phyloP scores from a whole-genome alignment of 2,329 filamentous ascomycete genomes.

The Colletotrichum costaricense region DNA sequence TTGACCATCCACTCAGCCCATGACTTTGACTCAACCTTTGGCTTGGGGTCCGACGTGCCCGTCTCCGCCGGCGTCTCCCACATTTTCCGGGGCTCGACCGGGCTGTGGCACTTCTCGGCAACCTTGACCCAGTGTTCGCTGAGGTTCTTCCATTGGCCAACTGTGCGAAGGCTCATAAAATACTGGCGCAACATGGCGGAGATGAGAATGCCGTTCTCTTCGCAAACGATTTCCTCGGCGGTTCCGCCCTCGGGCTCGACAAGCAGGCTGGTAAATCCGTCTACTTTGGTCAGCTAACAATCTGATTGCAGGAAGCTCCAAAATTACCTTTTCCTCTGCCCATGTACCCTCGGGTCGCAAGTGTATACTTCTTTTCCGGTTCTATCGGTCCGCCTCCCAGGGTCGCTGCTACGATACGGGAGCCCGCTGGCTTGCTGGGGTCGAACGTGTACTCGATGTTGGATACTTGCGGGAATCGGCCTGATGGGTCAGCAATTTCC shows the following conservation, averaged over 20 bases:
- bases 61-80: conserved; percentile 45
- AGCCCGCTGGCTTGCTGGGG: conserved; percentile 67
- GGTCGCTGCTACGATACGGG: conserved; percentile 71
- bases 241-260: conserved; percentile 80
- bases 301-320: rapidly evolving
- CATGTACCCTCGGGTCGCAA: conserved; percentile 92
- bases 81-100: conserved; percentile 53
- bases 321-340: conserved; percentile 76
- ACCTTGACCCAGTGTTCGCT: conserved; percentile 76
- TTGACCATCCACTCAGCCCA: conserved; percentile 52
- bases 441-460: conserved; percentile 84
- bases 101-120: conserved; percentile 68
- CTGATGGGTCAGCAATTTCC: conserved; percentile 36
- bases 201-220: conserved; percentile 89
- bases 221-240: conserved; percentile 82
- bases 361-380: conserved; percentile 71
- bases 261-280: conserved; percentile 84
- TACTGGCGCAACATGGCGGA: conserved; percentile 90
- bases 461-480: conserved; percentile 86
- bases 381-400: conserved; percentile 73
- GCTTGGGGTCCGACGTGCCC: conserved; percentile 25
- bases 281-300: conserved; percentile 47
- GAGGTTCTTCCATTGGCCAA: conserved; percentile 83
- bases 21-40: conserved; percentile 40
- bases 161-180: conserved; percentile 85